Evolutionary conservation across 305 asterid species (phyloP).

Genomic region (Fraxinus velutina): DNA sequence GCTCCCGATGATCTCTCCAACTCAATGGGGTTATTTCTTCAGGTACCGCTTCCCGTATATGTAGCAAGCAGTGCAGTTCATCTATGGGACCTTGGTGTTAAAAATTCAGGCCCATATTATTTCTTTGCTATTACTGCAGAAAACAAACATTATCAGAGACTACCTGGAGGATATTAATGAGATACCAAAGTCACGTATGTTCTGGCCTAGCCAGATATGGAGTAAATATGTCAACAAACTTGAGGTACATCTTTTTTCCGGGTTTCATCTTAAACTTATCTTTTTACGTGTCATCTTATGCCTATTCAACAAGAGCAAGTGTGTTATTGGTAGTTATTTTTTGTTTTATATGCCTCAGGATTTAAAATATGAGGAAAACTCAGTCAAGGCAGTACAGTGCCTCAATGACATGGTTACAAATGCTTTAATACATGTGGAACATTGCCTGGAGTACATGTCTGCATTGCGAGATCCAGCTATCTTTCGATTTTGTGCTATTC

Average conservation of each 20-base stretch:
- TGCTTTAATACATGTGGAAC: constrained; percentile 77
- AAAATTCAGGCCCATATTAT: constrained; percentile 13
- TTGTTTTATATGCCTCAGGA: constrained; percentile 48
- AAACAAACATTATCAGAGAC: constrained; percentile 89
- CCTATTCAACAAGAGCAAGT: background rate
- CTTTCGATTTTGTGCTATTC: constrained; percentile 77
- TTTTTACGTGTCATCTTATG: background rate
- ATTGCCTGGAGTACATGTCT: constrained; percentile 70
- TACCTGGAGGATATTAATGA: constrained; percentile 95
- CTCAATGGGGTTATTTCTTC: constrained; percentile 54
- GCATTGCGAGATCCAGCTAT: constrained; percentile 73
- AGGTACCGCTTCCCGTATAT: constrained; percentile 27
- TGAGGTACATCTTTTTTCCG: constrained; percentile 49
- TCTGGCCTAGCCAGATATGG: constrained; percentile 98
- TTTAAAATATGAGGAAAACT: constrained; percentile 78
- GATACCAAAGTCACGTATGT: constrained; percentile 97
- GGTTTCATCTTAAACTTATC: background rate
- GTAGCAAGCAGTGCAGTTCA: constrained; percentile 11
- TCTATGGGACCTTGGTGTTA: background rate
- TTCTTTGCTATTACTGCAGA: constrained; percentile 45
- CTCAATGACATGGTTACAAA: constrained; percentile 95
- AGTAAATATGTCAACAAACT: constrained; percentile 89
- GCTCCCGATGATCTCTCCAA: constrained; percentile 43
- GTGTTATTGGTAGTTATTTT: background rate
- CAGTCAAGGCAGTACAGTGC: constrained; percentile 92